Percentiles rank a stretch among this genome's conserved stretches.
phyloP scores from a whole-genome alignment of 1,284 basidiomycete genomes.

The Sporisorium exsertum region DNA sequence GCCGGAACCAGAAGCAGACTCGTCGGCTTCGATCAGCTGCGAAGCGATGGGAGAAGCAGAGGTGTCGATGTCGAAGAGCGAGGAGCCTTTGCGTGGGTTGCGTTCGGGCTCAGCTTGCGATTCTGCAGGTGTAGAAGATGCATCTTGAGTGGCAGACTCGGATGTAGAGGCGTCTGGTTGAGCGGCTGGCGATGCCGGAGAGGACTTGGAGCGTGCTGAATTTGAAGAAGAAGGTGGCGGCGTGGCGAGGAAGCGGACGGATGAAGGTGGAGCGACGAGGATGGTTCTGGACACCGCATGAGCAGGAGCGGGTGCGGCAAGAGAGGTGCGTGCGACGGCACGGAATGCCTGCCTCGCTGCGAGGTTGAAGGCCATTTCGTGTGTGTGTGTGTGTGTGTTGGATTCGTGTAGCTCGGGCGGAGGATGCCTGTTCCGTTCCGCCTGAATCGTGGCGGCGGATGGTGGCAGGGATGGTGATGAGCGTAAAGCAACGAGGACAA shows the following conservation, averaged over 20 bases:
- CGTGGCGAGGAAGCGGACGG: constrained; percentile 39
- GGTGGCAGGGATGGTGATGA: constrained; percentile 2
- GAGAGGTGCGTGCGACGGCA: constrained; percentile 14
- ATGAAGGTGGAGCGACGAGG: constrained; percentile 6
- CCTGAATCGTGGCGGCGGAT: not conserved
- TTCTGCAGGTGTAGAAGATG: constrained; percentile 2
- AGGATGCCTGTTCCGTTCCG: too few relatives aligned
- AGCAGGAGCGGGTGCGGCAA: constrained; percentile 7
- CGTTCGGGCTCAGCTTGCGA: not conserved
- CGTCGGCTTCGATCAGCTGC: constrained; percentile 35
- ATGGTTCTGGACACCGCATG: not conserved
- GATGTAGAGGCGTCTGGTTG: constrained; percentile 6
- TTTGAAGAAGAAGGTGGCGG: constrained; percentile 17
- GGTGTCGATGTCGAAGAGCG: constrained; percentile 60
- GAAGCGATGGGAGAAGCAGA: constrained; percentile 36
- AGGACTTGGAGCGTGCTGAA: not conserved
- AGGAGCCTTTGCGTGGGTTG: constrained; percentile 25
- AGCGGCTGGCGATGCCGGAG: not conserved
- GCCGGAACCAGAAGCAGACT: constrained; percentile 2
- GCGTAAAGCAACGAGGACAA: constrained; percentile 5
- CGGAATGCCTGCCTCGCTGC: constrained; percentile 33
- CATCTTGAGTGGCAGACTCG: not conserved
- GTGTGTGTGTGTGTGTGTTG: too few relatives aligned
- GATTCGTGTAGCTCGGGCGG: too few relatives aligned
- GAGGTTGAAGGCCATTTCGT: constrained; percentile 32